phyloP scores from a whole-genome alignment of 75 land plant species.

The Sequoiadendron giganteum region DNA sequence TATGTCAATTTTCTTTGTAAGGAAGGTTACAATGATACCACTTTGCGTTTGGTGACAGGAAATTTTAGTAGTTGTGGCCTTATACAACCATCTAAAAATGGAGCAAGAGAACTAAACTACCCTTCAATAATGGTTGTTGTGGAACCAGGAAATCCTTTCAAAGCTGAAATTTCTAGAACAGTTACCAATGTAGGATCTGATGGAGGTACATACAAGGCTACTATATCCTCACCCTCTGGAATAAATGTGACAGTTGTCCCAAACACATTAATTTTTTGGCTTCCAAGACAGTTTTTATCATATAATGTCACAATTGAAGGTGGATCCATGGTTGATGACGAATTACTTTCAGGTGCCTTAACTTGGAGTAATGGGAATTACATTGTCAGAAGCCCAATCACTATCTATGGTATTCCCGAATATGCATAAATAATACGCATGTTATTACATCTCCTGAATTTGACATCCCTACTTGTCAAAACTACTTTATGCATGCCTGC shows the following conservation, averaged over 20 bases:
- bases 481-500: too few species aligned
- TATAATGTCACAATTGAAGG: not conserved
- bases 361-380: too few species aligned
- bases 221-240: slow-evolving; percentile 10
- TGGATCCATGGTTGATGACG: too few species aligned
- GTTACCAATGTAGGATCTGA: slow-evolving; percentile 83
- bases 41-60: not conserved
- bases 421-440: too few species aligned
- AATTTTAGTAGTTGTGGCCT: not conserved
- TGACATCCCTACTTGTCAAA: too few species aligned
- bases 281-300: slow-evolving; percentile 31
- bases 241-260: slow-evolving; percentile 43
- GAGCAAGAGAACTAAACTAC: too few species aligned
- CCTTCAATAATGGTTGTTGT: not conserved
- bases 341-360: too few species aligned
- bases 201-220: slow-evolving; percentile 38
- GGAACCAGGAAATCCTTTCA: not conserved
- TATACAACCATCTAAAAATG: too few species aligned
- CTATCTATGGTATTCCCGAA: not conserved
- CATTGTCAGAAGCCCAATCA: too few species aligned
- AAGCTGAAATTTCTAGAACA: slow-evolving; percentile 28
- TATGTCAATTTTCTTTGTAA: not conserved
- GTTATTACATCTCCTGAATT: too few species aligned
- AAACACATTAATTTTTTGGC: slow-evolving; percentile 34
- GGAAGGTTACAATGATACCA: not conserved